Evolutionary conservation across 2,329 filamentous ascomycete genomes (phyloP), one percentile per base, ranked within the genome.

Genomic region (Epichloe festucae): DNA sequence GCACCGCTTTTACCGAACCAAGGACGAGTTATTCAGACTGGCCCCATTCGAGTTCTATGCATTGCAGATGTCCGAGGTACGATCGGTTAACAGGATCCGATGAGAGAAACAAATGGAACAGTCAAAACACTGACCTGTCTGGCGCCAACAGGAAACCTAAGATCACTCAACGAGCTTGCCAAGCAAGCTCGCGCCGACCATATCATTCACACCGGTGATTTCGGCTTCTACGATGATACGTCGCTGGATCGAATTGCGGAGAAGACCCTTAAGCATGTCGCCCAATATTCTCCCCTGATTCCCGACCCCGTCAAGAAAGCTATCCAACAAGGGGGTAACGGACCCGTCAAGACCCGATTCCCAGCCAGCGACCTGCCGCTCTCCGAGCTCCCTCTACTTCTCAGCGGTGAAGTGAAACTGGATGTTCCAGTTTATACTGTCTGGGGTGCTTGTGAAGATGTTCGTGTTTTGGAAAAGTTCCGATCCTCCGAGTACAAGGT

Each of bases 391-490:
- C 81, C 91, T 23, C 81, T 87, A 62, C 89, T 98, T 60, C 79
- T 98, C 58, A 87, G 82, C 69, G 90, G 90, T 67, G 85, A 86
- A 59, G 78, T 94, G 63, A 95, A 89, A 65, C 82, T 98, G 53
- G 90, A 98, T 55, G 86, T 98, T 53, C 93, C 93, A 0, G 93
- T 98, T 52, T 97, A 96, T 73, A 98, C 93, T 41, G 93, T 98
- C 39, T 98, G 93, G 93, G 93, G 93, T 65, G 93, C 93, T 46
- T 98, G 93, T 65, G 93, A 98, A 71, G 93, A 98, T 76, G 93
- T 98, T 19, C 85, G 93, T 53, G 93, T 98, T 31, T 71, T 98
- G 63, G 93, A 98, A 71, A 96, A 95, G 74, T 95, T 98, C 71
- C 82, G 93, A 56, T 96, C 93, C 12, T 88, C 88, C 58, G 93